Evolutionary conservation across 768 basidiomycete species (phyloP), one percentile per base, ranked within the genome.

Genomic region (Mycena belliarum): DNA sequence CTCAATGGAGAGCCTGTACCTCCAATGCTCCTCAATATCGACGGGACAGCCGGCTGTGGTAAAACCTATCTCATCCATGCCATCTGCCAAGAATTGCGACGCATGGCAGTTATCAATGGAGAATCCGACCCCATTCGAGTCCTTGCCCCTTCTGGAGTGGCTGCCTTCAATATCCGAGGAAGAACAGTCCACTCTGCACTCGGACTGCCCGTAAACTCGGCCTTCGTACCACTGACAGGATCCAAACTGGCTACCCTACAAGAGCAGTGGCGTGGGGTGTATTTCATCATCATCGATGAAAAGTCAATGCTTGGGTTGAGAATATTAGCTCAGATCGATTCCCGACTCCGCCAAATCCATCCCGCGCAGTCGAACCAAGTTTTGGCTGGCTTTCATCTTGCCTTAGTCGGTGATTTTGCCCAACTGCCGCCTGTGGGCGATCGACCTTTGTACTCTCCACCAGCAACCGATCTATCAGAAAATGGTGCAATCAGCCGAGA

Each of bases 31-130:
- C 38, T 69, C 47, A 68, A 71, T 54, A 57, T 70, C 16, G 69
- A 70, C 61, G 68, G 66, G 7, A 67, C 68, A n/a, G 67, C 68
- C n/a, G 69, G 69, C 16, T 65, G 63, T 43, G 66, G 69, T 33
- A 71, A 70, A 49, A 62, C 70, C 23, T 66, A 63, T 43, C 52
- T 69, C 0, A 71, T 70, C 24, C 63, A 65, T 68, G 16, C 64
- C 62, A 32, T 23, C 59, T 35, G 63, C 61, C 12, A 45, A 68
- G 16, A 44, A 63, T 43, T 65, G 32, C 21, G 33, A 9, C 4
- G 4, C 6, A 35, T 35, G 33, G 12, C 6, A 8, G 6, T 15
- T 15, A 15, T 14, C 12, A 4, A 35, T 9, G 33, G 33, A 9
- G 33, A 10, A 35, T 14, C 5, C 4, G 14, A 35, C 16, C 33